Evolutionary conservation across 768 basidiomycete genomes (phyloP).

Genomic region (Calocera viscosa): DNA sequence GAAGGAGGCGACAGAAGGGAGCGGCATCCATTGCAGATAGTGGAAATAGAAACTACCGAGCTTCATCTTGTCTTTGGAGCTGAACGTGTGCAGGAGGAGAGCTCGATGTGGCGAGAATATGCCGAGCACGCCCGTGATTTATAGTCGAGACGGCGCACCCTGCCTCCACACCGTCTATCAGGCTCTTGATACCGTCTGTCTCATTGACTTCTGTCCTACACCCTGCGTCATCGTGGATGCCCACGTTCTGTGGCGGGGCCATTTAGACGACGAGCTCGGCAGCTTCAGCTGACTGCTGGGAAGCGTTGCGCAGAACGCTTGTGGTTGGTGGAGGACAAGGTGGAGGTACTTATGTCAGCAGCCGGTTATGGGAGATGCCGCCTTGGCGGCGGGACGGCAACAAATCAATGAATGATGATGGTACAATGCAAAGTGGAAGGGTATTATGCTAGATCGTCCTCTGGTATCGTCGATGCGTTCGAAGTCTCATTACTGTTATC

Average conservation of each 20-base stretch:
- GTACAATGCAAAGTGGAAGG: neutral
- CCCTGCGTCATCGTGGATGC: neutral
- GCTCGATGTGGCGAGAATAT: neutral
- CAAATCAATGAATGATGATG: neutral
- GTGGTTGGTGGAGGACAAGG: slow-evolving; percentile 1
- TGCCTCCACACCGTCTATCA: neutral
- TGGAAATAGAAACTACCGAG: neutral
- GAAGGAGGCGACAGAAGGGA: slow-evolving; percentile 2
- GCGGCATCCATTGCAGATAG: slow-evolving; percentile 8
- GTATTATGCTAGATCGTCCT: neutral
- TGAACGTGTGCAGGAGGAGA: no score
- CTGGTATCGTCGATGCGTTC: slow-evolving; percentile 3
- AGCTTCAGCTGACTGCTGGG: slow-evolving; percentile 1
- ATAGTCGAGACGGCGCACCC: neutral
- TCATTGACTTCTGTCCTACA: neutral
- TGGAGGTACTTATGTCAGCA: neutral
- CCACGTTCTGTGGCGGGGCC: neutral
- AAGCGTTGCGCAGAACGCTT: neutral
- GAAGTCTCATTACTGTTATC: neutral
- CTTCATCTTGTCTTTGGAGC: neutral
- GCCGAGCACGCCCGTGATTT: neutral
- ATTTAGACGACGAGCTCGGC: slow-evolving; percentile 8
- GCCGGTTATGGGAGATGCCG: no score
- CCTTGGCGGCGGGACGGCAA: neutral
- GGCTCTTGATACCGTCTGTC: neutral